Conservation (phyloP, 371 early-diverging fungal genomes). For the Phascolomyces articulosus region DNA sequence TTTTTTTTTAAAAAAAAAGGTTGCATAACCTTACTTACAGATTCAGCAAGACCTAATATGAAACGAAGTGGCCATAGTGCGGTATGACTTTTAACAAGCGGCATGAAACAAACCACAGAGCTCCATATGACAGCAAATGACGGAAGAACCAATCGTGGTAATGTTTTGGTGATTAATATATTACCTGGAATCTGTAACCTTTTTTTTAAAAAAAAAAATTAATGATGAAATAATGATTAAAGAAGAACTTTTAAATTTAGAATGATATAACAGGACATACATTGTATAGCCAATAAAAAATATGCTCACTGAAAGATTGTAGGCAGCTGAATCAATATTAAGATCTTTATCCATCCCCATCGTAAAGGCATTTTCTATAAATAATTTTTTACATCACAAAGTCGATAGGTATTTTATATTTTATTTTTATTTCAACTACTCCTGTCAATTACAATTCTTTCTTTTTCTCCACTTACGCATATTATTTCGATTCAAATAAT, state of each 20-base stretch:
- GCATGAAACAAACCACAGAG: no score
- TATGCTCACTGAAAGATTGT: slow-evolving; percentile 64
- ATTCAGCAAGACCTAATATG: no score
- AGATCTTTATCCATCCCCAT: slow-evolving; percentile 54
- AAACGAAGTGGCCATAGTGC: no score
- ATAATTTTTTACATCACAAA: no score
- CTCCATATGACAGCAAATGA: no score
- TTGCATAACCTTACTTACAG: background rate
- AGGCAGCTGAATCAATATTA: slow-evolving; percentile 41
- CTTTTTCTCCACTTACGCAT: slow-evolving; percentile 51
- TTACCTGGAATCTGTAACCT: slow-evolving; percentile 50
- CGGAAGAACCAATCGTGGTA: no score
- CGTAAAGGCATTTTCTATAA: slow-evolving; percentile 45
- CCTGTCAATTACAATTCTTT: no score
- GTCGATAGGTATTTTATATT: no score
- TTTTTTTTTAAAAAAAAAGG: no score
- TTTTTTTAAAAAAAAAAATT: background rate
- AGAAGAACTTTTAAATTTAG: no score
- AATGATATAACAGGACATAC: no score
- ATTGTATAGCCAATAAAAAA: slow-evolving; percentile 77
- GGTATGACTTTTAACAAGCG: no score
- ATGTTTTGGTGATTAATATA: slow-evolving; percentile 40
- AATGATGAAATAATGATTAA: background rate
- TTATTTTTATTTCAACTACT: background rate
- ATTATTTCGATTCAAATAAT: slow-evolving; percentile 75